phyloP scores from a whole-genome alignment of 2,329 filamentous ascomycete species.

The Penicillium sp. region DNA sequence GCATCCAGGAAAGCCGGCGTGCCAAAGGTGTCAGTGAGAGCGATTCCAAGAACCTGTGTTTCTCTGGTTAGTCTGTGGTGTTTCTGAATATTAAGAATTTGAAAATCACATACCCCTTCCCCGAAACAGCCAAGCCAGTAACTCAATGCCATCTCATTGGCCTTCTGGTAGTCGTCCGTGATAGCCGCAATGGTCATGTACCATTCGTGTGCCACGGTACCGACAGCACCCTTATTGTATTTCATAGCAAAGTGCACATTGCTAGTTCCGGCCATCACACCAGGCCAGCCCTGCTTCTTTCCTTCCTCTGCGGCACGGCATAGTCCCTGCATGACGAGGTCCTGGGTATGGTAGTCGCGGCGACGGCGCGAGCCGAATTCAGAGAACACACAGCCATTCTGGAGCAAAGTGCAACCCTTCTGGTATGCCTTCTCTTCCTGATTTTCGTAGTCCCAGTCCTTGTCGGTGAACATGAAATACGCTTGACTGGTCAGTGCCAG shows the following conservation, averaged over 20 bases:
- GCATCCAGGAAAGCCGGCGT: slow-evolving; percentile 83
- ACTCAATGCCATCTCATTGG: slow-evolving; percentile 78
- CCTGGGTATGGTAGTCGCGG: slow-evolving; percentile 92
- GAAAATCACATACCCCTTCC: slow-evolving; percentile 55
- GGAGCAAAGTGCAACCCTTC: slow-evolving; percentile 75
- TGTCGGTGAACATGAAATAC: slow-evolving; percentile 96
- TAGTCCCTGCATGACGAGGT: slow-evolving; percentile 85
- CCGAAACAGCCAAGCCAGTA: slow-evolving; percentile 95
- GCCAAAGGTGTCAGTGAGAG: slow-evolving; percentile 94
- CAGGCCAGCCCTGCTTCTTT: slow-evolving; percentile 62
- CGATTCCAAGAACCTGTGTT: slow-evolving; percentile 71
- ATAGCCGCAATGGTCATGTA: slow-evolving; percentile 98
- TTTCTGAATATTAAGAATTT: not conserved
- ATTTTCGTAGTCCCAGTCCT: slow-evolving; percentile 82
- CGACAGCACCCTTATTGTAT: slow-evolving; percentile 78
- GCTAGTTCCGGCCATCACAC: slow-evolving; percentile 82
- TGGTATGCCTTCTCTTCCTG: slow-evolving; percentile 81
- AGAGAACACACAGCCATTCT: slow-evolving; percentile 83
- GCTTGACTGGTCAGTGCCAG: slow-evolving; percentile 90
- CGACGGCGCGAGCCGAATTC: slow-evolving; percentile 90
- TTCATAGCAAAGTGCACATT: slow-evolving; percentile 98
- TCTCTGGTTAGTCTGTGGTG: not conserved
- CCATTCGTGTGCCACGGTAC: slow-evolving; percentile 96
- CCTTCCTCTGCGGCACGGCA: slow-evolving; percentile 73
- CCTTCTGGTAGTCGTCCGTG: slow-evolving; percentile 76